Base-by-base conservation (phyloP, 495 filamentous ascomycete species). In the Penicillium nucicola region DNA sequence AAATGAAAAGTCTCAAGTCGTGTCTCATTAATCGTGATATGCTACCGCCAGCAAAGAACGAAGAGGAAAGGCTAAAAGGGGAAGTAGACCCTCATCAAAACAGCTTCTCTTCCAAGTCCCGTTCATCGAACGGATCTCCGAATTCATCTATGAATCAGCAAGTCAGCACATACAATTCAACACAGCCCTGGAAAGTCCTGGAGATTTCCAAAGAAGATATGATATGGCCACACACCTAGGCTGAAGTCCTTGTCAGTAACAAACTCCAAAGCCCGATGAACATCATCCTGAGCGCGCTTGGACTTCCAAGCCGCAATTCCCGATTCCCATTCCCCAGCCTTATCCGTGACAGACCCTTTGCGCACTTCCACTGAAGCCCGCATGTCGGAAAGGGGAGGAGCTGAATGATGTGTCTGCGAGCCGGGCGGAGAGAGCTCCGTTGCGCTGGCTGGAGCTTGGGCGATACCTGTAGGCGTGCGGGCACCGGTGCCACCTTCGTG, bases 251-350 rank as follows among this genome's bases (percentile, higher is more conserved):
- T 68, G 52, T 81, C 75, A 19, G 78, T 50, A 30, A 81, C 63
- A 57, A 61, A 64, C 45, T 74, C 75, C 73, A 69, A 62, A 19
- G 74, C 76, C 30, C 73, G 63, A 36, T 76, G 66, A 47, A 77
- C 83, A 37, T 90, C 87, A 15, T 88, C 84, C 54, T 77, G 71
- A 0, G 80, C 75, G 45, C 77, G 78, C 56, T 77, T 77, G 45
- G 72, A 83, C 58, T 77, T 77, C 85, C 84, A 87, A 38, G 70
- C 67, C 18, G 67, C 73, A 7, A 79, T 72, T 12, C 74, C 73
- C 43, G 69, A 66, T 42, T 81, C 76, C 30, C 33, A 13, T 42
- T 81, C 76, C 30, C 33, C 11, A 7, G 37, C 17, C 25, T 43
- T 45, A 1, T 44, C 46, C 22, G 25, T 6, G 13, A 20, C 10